Base-by-base conservation (phyloP, 1,139 yeast genomes). In the Pichia inconspicua region DNA sequence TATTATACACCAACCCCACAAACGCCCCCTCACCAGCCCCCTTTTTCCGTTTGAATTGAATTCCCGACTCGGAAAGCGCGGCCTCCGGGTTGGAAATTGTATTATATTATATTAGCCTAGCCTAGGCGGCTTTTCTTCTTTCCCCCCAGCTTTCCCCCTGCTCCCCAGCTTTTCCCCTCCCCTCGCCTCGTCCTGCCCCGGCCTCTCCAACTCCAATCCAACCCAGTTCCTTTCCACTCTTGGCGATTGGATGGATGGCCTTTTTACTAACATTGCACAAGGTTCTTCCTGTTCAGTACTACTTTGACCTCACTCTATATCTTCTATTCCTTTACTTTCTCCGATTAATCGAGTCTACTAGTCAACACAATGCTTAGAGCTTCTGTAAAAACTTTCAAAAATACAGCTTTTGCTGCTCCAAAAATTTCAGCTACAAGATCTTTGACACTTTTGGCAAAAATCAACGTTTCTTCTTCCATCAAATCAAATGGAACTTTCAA, bases 321-420 rank as follows among this genome's bases (percentile, higher is more conserved):
- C 19, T 27, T 27, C 28, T 27, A 27, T 27, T 10, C 28, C 30
- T 22, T 22, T 22, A 22, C 22, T 22, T 22, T 22, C 3, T 22
- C 22, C 22, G 5, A 22, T 5, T 22, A 22, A 22, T 22, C 22
- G 2, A 22, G 22, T 22, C 22, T 22, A 22, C 22, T 22, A 22
- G 5, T 22, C 22, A 22, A 4, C 4, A 42, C 32, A 19, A 55
- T 54, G 57, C 47, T 55, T 25, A 54, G 57, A 51, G 38, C 47
- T 37, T 45, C 53, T 10, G 15, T 40, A n/a, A 49, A 46, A 45
- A 15, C 44, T 12, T 9, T 46, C 9, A 51, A 43, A 46, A 25
- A 7, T 22, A 11, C 40, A 22, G 14, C 40, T 19, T 15, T 12
- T 8, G 40, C 27, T 37, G 27, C 28, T 12, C 4, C 27, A 10